These are phyloP conservation scores for Penicillium roqueforti DNA, from an alignment of 495 filamentous ascomycete genomes.

Conservation along the genomic window DNA sequence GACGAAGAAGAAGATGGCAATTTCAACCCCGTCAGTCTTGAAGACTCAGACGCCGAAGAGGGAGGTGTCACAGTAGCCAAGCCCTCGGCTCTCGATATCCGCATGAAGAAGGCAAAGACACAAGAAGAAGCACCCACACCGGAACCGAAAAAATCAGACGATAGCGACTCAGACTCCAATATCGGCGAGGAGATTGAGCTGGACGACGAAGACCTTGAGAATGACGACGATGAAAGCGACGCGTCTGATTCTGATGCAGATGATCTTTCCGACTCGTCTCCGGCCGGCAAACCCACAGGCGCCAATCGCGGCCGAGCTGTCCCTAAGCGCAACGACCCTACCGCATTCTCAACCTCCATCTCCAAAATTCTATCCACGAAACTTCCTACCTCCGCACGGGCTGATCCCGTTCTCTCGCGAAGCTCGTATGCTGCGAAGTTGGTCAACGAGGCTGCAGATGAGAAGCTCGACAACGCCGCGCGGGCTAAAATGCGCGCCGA, in stretches of 20 bases:
- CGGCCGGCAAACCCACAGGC: conserved; percentile 12
- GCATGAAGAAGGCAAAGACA: conserved; percentile 24
- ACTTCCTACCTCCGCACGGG: conserved; percentile 69
- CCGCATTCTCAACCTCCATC: conserved; percentile 85
- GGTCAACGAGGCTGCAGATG: conserved; percentile 61
- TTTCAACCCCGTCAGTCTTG: conserved; percentile 61
- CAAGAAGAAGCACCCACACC: conserved; percentile 17
- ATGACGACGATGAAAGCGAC: conserved; percentile 31
- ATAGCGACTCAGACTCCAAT: conserved; percentile 20
- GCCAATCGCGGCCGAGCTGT: conserved; percentile 25
- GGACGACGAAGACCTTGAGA: conserved; percentile 36
- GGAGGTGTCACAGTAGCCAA: conserved; percentile 23
- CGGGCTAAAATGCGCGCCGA: conserved; percentile 73
- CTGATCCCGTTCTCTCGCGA: conserved; percentile 85
- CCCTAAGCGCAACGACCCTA: conserved; percentile 81
- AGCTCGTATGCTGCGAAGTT: conserved; percentile 63
- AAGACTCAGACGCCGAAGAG: conserved; percentile 63
- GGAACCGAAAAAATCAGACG: conserved; percentile 13
- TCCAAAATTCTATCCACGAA: conserved; percentile 86
- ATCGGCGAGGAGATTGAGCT: conserved; percentile 31
- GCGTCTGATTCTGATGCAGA: conserved; percentile 24
- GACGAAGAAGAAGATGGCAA: conserved; percentile 49
- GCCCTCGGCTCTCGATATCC: conserved; percentile 5
- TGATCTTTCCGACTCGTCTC: conserved; percentile 20
- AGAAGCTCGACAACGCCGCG: conserved; percentile 75